Base-by-base conservation (phyloP, 23 red algal genomes). In the Gracilariopsis chorda region DNA sequence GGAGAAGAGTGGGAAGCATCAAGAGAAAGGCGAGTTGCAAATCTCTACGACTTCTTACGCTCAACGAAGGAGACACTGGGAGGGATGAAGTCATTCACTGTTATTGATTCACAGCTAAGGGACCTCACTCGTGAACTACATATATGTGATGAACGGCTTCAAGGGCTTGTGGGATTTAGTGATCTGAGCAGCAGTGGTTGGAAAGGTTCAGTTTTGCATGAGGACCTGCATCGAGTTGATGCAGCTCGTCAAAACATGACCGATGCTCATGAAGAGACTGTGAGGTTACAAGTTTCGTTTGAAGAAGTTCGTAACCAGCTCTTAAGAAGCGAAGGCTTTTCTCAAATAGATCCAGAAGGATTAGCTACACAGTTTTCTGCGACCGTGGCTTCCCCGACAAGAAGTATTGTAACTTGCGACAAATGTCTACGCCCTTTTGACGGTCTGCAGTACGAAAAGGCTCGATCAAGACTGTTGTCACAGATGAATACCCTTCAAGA, bases 361-460 rank as follows among this genome's bases (percentile, higher is more conserved):
- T 25, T 4, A 8, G 60, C 2, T 2, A 34, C 68, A 69, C 6
- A 80, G 56, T 25, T 57, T 20, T 39, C 49, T 72, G 19, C 55
- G 13, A 46, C 67, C 19, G 42, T 36, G 67, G 47, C 37, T 46
- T 42, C 67, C 0, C 17, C 28, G 17, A 25, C 39, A 23, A 24
- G 39, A 1, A 23, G 67, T 28, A 73, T 48, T 12, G 62, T 71
- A 8, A 52, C 82, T 42, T 86, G 82, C 56, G 82, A 86, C 46
- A 86, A 61, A 51, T 86, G 82, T 28, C 25, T 86, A 28, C 56
- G 82, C 30, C 82, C 82, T 21, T 86, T 86, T 56, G 82, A 86
- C 40, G 82, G 82, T 52, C 60, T 32, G 21, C 82, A 68, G 48
- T 86, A 86, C 63, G 62, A 51, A 23, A 37, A 86, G 52, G 82